These are phyloP conservation scores for Phaseolus lunatus DNA, from an alignment of 306 rosid genomes.

Conservation along the genomic window DNA sequence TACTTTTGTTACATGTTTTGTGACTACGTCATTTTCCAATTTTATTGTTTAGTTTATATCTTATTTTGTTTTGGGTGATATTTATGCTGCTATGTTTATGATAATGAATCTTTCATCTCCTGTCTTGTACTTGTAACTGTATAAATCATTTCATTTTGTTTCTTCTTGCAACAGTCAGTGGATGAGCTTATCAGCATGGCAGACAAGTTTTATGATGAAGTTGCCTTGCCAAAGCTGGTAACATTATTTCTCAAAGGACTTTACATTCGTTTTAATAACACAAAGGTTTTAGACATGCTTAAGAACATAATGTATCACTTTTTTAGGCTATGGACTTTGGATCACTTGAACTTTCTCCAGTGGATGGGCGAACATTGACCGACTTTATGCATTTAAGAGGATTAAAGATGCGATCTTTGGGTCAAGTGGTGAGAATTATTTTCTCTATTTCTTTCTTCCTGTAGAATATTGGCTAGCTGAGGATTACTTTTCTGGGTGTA, in stretches of 20 bases:
- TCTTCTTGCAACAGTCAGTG: constrained; percentile 66
- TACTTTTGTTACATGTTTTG: background rate
- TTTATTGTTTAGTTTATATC: background rate
- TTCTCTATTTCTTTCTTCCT: constrained; percentile 23
- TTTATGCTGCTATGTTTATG: background rate
- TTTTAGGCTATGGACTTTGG: constrained; percentile 88
- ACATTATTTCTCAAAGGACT: constrained; percentile 20
- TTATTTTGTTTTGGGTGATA: background rate
- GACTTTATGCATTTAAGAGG: constrained; percentile 99
- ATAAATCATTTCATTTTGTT: constrained; percentile 41
- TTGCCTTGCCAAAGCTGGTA: constrained; percentile 98
- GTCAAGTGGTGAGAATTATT: constrained; percentile 79
- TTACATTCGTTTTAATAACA: constrained; percentile 16
- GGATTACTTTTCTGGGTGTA: background rate
- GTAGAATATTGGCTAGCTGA: constrained; percentile 12
- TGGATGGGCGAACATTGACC: constrained; percentile 94
- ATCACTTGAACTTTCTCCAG: constrained; percentile 99
- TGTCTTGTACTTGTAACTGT: background rate
- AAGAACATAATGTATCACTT: constrained; percentile 44
- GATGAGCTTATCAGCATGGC: constrained; percentile 80
- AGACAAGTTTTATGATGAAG: constrained; percentile 80
- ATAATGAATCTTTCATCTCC: background rate
- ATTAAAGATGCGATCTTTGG: constrained; percentile 80
- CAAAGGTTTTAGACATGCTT: constrained; percentile 25
- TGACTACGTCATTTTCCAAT: background rate